Evolutionary conservation across 257 asterid genomes (phyloP).

Genomic region (Haberlea rhodopensis): DNA sequence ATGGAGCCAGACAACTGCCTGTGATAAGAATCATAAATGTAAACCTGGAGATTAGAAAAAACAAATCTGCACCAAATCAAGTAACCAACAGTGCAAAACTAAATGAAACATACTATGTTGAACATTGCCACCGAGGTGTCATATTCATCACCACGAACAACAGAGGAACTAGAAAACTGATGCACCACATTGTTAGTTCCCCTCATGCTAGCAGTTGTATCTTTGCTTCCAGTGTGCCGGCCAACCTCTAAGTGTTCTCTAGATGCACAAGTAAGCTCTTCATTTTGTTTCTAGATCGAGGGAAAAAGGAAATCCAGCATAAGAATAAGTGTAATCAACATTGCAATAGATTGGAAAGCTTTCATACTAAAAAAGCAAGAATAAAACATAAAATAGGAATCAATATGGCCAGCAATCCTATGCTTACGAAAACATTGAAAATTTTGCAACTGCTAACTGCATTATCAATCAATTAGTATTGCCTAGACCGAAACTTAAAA

Average conservation of each 20-base stretch:
- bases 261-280: constrained; percentile 53
- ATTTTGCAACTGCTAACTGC: not conserved
- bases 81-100: constrained; percentile 20
- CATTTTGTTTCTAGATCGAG: constrained; percentile 53
- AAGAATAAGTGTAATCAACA: not conserved
- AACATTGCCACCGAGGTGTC: constrained; percentile 60
- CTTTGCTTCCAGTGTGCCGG: constrained; percentile 46
- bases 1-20: constrained; percentile 92
- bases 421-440: not conserved
- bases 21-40: constrained; percentile 33
- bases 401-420: not conserved
- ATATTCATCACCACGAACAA: constrained; percentile 43
- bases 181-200: constrained; percentile 36
- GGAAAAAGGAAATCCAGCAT: constrained; percentile 1
- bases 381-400: not conserved
- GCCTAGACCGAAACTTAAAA: not conserved
- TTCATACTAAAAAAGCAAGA: too few relatives aligned
- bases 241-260: constrained; percentile 51
- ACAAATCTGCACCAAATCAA: constrained; percentile 15
- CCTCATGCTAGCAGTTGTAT: constrained; percentile 33
- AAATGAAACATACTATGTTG: constrained; percentile 57
- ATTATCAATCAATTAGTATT: too few relatives aligned
- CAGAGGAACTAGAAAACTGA: constrained; percentile 46
- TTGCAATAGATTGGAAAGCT: not conserved
- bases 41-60: constrained; percentile 19